A percentile compares a stretch with the other conserved stretches of the same genome.
These are phyloP conservation scores for Pythium plurisporium DNA, from an alignment of 352 stramenopile species.

Conservation along the genomic window DNA sequence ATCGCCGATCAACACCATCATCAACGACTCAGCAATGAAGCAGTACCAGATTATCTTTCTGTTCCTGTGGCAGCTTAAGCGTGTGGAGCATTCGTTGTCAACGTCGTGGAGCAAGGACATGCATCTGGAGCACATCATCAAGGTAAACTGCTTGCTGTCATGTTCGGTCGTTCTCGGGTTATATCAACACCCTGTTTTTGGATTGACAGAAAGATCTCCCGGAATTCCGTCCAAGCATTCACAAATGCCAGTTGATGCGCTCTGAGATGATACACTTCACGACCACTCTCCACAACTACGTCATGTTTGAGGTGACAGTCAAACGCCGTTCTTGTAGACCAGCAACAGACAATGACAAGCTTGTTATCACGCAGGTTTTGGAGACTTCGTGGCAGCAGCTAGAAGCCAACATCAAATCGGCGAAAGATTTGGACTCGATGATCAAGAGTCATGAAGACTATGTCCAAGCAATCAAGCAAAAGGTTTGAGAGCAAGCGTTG, in stretches of 20 bases:
- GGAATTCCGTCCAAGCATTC: slow-evolving; percentile 59
- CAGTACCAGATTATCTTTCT: slow-evolving; percentile 89
- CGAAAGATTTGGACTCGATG: slow-evolving; percentile 93
- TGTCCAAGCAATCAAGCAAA: slow-evolving; percentile 87
- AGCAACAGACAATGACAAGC: no score
- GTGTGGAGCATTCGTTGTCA: slow-evolving; percentile 91
- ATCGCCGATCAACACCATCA: slow-evolving; percentile 85
- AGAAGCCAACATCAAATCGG: slow-evolving; percentile 84
- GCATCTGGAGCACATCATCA: slow-evolving; percentile 92
- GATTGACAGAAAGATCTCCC: slow-evolving; percentile 22
- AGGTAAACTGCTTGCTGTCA: slow-evolving; percentile 33
- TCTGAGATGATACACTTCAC: slow-evolving; percentile 98
- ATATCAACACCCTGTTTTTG: no score
- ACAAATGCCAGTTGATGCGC: slow-evolving; percentile 92
- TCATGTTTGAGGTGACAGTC: slow-evolving; percentile 94
- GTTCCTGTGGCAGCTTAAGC: slow-evolving; percentile 89
- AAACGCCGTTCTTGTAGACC: no score
- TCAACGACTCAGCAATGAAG: slow-evolving; percentile 79
- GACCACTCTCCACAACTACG: slow-evolving; percentile 97
- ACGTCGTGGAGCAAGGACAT: slow-evolving; percentile 97
- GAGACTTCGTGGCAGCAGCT: slow-evolving; percentile 94
- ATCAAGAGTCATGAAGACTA: slow-evolving; percentile 96
- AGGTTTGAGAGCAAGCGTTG: slow-evolving; percentile 44
- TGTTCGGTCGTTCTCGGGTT: neutral
- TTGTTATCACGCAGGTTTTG: slow-evolving; percentile 74